Base-by-base conservation (phyloP, 495 filamentous ascomycete genomes). In the Talaromyces borbonicus region DNA sequence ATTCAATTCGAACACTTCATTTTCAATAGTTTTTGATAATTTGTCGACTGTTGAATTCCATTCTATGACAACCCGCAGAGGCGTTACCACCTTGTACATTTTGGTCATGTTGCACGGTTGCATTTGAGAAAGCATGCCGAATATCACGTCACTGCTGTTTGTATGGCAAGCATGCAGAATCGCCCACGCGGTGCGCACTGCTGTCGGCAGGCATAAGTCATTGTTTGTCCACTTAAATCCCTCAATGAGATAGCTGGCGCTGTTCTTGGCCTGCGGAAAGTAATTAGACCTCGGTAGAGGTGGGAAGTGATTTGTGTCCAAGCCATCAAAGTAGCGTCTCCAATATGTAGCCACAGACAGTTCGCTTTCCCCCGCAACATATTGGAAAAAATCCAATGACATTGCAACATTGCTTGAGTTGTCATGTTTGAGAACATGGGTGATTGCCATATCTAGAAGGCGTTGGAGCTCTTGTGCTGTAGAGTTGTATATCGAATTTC, bases 301-400 rank as follows among this genome's bases (percentile, higher is more conserved):
- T 1, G 76, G 76, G 52, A 77, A 79, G 22, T 71, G 63, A 20
- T 60, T 52, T 9, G 62, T 55, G 2, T 50, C 56, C 4, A 68
- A 63, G 12, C 62, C 66, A 1, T 59, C 46, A 8, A 80, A 60
- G 26, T 56, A 53, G 1, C 54, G 38, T 1, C 60, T 57, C 49
- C 71, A 64, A 39, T 62, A 66, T 37, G 24, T 15, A 9, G 1
- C 16, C 6, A 22, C 20, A 43, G 39, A 14, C n/a, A 20, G 9
- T 24, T 43, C 20, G 9, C 26, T 22, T 25, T 9, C 26, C 26
- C 39, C 25, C 9, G 14, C 2, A 18, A 43, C 9, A 14, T 8
- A 43, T 24, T 43, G n/a, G 15, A 43, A 25, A 22, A 43, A 43
- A 11, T 1, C n/a, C n/a, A n/a, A n/a, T n/a, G n/a, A n/a, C n/a